Base-by-base conservation (phyloP, 2,329 filamentous ascomycete genomes). In the Epichloe amarillans region DNA sequence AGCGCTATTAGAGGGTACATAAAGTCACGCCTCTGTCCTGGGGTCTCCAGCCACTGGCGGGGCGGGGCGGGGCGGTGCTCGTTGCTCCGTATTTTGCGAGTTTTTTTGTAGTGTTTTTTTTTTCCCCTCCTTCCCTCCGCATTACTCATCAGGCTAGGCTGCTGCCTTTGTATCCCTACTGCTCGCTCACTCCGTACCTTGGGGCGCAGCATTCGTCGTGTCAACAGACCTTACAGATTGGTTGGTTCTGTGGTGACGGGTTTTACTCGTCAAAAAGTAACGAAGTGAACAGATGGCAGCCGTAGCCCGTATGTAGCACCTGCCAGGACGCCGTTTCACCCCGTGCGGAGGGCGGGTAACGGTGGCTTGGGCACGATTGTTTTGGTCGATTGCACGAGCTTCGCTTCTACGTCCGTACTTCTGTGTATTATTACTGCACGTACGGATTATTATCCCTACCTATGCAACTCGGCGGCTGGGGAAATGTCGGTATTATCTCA, bases 71-170 rank as follows among this genome's bases (percentile, higher is more conserved):
- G n/a, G 37, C 23, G 26, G 26, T 8, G 26, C 26, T 30, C 3
- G 26, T 10, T 11, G 3, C 23, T 26, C 23, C 23, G 23, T 26
- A 4, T 30, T 10, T 30, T 30, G 26, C 26, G 8, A 30, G 35
- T 49, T 52, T 56, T 50, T 43, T 23, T 42, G 17, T 6, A 23
- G 21, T 23, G n/a, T n/a, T 26, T 26, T 35, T 40, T 51, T 47
- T 30, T 17, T 3, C 3, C 19, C 7, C 44, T n/a, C 23, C 23
- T 40, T 30, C 26, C 23, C 23, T 14, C 12, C n/a, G 5, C 19
- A 21, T 39, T 17, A 42, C 46, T 35, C 39, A 33, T 26, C 26
- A 26, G 23, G 6, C 6, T 7, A 26, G 23, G 23, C 6, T 26
- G 23, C 23, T 26, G 23, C 23, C 23, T 6, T 23, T 23, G 21